Conservation (phyloP, 805 yeast species). For the Sugiyamaella qingdaonensis region DNA sequence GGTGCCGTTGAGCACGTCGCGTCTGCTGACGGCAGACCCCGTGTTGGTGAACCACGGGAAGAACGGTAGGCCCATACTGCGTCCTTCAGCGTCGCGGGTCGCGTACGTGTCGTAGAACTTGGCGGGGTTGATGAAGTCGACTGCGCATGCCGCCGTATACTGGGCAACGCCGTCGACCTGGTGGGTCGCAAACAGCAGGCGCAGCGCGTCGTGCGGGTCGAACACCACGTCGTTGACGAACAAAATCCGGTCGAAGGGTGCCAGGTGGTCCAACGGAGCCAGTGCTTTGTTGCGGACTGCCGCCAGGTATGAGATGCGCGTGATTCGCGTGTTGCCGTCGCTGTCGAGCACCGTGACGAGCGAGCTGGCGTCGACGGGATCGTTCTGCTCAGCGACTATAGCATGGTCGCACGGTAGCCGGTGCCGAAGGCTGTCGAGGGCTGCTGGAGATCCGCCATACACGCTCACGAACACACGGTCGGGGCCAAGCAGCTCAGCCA, state of each 20-base stretch:
- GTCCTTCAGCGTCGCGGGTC: constrained; percentile 17
- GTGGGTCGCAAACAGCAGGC: constrained; percentile 16
- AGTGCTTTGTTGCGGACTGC: constrained; percentile 15
- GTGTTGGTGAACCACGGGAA: constrained; percentile 16
- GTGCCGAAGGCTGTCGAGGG: constrained; percentile 6
- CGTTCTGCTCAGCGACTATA: constrained; percentile 9
- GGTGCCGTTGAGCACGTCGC: constrained; percentile 11
- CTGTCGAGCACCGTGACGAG: constrained; percentile 2
- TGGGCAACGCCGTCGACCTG: constrained; percentile 12
- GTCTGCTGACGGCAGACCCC: constrained; percentile 14
- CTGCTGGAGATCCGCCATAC: constrained; percentile 11
- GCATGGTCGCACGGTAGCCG: constrained; percentile 9
- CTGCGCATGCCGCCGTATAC: constrained; percentile 18
- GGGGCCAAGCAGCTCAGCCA: constrained; percentile 14
- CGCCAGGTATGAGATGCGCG: constrained; percentile 14
- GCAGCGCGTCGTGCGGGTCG: constrained; percentile 14
- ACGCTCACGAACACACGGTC: constrained; percentile 14
- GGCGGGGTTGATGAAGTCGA: constrained; percentile 19
- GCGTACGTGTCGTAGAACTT: constrained; percentile 20
- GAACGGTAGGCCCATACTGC: constrained; percentile 17
- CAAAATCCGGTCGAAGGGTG: constrained; percentile 12
- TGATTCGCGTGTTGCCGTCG: constrained; percentile 3
- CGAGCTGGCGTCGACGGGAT: background rate
- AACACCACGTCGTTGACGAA: constrained; percentile 16
- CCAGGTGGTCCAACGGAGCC: constrained; percentile 5